phyloP scores from a whole-genome alignment of 805 yeast genomes.

The Pichia thaimueangensis region DNA sequence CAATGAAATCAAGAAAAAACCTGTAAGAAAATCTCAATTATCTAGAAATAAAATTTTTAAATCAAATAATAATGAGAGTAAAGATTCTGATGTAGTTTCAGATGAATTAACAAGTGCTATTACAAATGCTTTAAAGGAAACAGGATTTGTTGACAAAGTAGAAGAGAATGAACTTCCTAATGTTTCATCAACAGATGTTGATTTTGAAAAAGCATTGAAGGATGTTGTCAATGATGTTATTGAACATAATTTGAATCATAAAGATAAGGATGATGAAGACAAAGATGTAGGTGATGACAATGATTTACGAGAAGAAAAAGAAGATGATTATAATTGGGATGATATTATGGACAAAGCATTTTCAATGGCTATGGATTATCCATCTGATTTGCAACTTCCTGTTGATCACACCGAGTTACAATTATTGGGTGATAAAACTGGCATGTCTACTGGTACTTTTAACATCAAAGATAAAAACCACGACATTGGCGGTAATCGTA shows the following conservation, averaged over 20 bases:
- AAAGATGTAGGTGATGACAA: slow-evolving; percentile 1
- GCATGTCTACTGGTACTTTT: neutral
- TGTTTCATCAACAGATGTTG: slow-evolving; percentile 24
- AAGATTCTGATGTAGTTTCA: slow-evolving; percentile 3
- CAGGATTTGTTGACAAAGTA: slow-evolving; percentile 2
- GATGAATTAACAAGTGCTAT: slow-evolving; percentile 21
- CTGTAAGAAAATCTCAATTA: neutral
- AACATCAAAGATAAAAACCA: slow-evolving; percentile 8
- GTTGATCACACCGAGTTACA: neutral
- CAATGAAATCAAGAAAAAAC: neutral
- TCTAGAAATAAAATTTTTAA: slow-evolving; percentile 1
- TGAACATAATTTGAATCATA: slow-evolving; percentile 23
- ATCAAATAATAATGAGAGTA: neutral
- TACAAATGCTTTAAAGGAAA: slow-evolving; percentile 20
- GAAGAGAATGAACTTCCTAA: neutral
- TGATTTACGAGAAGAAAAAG: slow-evolving; percentile 18
- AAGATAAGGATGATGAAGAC: slow-evolving; percentile 12
- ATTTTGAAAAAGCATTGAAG: slow-evolving; percentile 47
- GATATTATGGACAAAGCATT: slow-evolving; percentile 73
- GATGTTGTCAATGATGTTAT: slow-evolving; percentile 53
- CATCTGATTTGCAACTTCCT: slow-evolving; percentile 33
- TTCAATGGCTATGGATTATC: slow-evolving; percentile 67
- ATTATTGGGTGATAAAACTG: neutral
- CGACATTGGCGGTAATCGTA: neutral
- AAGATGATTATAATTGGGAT: slow-evolving; percentile 37